phyloP scores from a whole-genome alignment of 345 rosid species.

The Corchorus capsularis region DNA sequence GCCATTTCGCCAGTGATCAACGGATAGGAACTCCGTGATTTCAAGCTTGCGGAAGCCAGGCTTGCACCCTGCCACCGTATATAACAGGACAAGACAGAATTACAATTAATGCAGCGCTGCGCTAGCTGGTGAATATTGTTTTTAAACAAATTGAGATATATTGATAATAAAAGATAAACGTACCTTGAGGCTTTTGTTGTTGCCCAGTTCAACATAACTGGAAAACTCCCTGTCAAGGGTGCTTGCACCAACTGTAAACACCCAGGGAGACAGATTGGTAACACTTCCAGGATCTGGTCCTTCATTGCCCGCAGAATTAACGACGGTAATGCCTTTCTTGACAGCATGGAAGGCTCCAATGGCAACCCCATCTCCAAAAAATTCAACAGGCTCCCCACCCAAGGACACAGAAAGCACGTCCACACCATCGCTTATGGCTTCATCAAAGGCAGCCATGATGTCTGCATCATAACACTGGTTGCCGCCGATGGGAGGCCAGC shows the following conservation, averaged over 20 bases:
- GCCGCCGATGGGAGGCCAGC: conserved; percentile 45
- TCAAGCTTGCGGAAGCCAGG: conserved; percentile 42
- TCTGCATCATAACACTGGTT: conserved; percentile 53
- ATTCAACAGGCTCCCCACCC: conserved; percentile 32
- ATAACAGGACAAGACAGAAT: background rate
- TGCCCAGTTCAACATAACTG: conserved; percentile 47
- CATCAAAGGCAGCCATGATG: conserved; percentile 55
- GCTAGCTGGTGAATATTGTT: no score
- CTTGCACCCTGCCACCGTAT: conserved; percentile 56
- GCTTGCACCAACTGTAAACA: conserved; percentile 76
- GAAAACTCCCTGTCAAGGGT: conserved; percentile 68
- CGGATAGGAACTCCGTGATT: conserved; percentile 44
- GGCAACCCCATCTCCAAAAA: conserved; percentile 33
- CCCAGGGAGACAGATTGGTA: conserved; percentile 71
- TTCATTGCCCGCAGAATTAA: conserved; percentile 58
- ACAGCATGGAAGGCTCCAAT: conserved; percentile 50
- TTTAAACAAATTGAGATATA: no score
- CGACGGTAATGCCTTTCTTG: conserved; percentile 36
- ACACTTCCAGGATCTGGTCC: conserved; percentile 66
- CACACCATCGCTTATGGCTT: conserved; percentile 57
- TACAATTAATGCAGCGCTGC: background rate
- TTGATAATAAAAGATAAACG: background rate
- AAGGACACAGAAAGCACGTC: conserved; percentile 57
- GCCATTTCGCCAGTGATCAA: conserved; percentile 54
- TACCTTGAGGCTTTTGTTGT: conserved; percentile 53